Evolutionary conservation across 306 rosid genomes (phyloP).

Genomic region (Pachyrhizus erosus): DNA sequence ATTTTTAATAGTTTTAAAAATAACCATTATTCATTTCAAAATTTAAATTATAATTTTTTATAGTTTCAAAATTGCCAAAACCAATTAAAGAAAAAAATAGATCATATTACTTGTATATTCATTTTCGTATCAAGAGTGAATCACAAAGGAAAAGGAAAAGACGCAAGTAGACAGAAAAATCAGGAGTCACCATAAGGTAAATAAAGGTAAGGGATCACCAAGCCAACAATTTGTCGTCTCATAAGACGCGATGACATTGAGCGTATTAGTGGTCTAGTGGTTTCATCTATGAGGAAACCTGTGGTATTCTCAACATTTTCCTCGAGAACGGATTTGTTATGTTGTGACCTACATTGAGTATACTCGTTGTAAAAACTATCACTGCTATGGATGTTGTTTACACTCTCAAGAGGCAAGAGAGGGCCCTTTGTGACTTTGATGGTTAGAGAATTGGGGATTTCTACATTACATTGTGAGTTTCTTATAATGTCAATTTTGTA

Average conservation of each 20-base stretch:
- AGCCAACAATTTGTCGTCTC: constrained; percentile 68
- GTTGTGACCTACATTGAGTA: constrained; percentile 71
- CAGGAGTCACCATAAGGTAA: too few relatives aligned
- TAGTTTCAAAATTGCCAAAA: too few relatives aligned
- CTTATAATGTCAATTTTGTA: background rate
- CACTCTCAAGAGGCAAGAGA: constrained; percentile 68
- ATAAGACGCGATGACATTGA: constrained; percentile 66
- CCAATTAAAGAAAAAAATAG: too few relatives aligned
- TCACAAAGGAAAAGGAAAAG: too few relatives aligned
- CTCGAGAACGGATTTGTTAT: constrained; percentile 62
- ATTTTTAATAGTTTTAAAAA: too few relatives aligned
- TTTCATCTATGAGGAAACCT: constrained; percentile 63
- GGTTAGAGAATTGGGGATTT: constrained; percentile 45
- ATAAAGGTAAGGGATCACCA: constrained; percentile 67
- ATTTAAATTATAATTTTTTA: too few relatives aligned
- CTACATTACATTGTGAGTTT: background rate
- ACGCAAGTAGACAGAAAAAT: too few relatives aligned
- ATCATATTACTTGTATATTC: too few relatives aligned
- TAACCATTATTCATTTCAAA: too few relatives aligned
- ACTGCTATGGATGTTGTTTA: constrained; percentile 74
- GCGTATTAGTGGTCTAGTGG: constrained; percentile 69
- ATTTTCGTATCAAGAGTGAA: too few relatives aligned
- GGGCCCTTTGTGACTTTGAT: constrained; percentile 66
- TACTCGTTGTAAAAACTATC: constrained; percentile 67
- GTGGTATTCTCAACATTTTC: constrained; percentile 66